phyloP scores from a whole-genome alignment of 2,329 filamentous ascomycete species.

The Clarireedia paspali region DNA sequence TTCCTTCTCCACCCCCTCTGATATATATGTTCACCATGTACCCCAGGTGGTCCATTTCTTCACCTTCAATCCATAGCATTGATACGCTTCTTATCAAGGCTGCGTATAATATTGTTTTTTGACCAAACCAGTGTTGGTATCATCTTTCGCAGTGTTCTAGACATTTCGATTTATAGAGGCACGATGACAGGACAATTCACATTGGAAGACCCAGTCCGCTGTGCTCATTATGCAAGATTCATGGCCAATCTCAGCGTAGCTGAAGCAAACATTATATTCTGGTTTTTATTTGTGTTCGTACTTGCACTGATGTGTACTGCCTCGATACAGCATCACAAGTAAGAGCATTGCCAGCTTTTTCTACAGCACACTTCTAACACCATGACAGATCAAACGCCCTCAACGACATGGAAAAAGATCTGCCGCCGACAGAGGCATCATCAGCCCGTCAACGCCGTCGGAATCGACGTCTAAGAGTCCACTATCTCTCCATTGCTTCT shows the following conservation, averaged over 20 bases:
- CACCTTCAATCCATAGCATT: too few relatives aligned
- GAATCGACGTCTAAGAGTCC: conserved; percentile 22
- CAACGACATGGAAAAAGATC: conserved; percentile 1
- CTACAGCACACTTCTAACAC: neutral
- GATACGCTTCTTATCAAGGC: too few relatives aligned
- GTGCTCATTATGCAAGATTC: conserved; percentile 38
- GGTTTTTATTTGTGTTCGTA: conserved; percentile 38
- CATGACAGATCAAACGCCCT: conserved; percentile 16
- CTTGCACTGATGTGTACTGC: conserved; percentile 37
- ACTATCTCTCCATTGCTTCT: conserved; percentile 35
- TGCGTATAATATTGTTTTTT: too few relatives aligned
- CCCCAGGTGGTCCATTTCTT: too few relatives aligned
- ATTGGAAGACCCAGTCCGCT: conserved; percentile 28
- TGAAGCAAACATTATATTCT: conserved; percentile 41
- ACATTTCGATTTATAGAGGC: neutral
- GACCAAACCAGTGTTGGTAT: too few relatives aligned
- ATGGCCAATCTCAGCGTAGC: conserved; percentile 34
- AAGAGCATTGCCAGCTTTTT: neutral
- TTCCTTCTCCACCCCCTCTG: neutral
- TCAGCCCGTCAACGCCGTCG: neutral
- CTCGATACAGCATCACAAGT: conserved; percentile 30
- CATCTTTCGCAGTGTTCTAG: too few relatives aligned
- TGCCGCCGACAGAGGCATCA: neutral
- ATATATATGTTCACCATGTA: too few relatives aligned
- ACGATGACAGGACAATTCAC: conserved; percentile 32